Conservation (phyloP, 2,329 filamentous ascomycete genomes). For the Arthrobotrys pseudoclavata region DNA sequence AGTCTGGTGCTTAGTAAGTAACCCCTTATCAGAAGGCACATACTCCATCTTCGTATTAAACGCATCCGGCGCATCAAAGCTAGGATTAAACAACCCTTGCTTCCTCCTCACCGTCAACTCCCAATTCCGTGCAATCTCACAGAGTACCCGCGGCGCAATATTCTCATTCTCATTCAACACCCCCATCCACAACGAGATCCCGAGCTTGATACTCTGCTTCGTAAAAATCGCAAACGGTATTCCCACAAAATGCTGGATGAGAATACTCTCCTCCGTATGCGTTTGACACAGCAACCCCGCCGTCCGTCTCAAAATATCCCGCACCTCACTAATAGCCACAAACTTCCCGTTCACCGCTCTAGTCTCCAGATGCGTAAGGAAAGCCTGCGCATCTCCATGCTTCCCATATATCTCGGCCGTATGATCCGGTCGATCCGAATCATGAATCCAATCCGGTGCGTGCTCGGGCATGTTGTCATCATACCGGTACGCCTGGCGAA, state of each 20-base stretch:
- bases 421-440: constrained; percentile 41
- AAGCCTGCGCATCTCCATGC: constrained; percentile 68
- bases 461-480: constrained; percentile 80
- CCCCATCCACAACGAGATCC: constrained; percentile 94
- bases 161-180: constrained; percentile 95
- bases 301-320: constrained; percentile 84
- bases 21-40: constrained; percentile 85
- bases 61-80: constrained; percentile 75
- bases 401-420: constrained; percentile 53
- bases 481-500: constrained; percentile 93
- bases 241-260: constrained; percentile 78
- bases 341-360: constrained; percentile 77
- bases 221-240: constrained; percentile 95
- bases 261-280: constrained; percentile 71
- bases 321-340: constrained; percentile 80
- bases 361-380: constrained; percentile 79
- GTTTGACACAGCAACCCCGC: constrained; percentile 87
- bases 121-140: constrained; percentile 91
- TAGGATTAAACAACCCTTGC: constrained; percentile 80
- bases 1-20: constrained; percentile 81
- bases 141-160: constrained; percentile 86
- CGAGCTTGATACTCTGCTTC: constrained; percentile 94
- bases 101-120: constrained; percentile 83
- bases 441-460: constrained; percentile 75
- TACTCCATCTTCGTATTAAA: constrained; percentile 94